Percentiles rank a stretch among this genome's conserved stretches.
These are phyloP conservation scores for Neurospora discreta DNA, from an alignment of 495 filamentous ascomycete species.

Conservation along the genomic window DNA sequence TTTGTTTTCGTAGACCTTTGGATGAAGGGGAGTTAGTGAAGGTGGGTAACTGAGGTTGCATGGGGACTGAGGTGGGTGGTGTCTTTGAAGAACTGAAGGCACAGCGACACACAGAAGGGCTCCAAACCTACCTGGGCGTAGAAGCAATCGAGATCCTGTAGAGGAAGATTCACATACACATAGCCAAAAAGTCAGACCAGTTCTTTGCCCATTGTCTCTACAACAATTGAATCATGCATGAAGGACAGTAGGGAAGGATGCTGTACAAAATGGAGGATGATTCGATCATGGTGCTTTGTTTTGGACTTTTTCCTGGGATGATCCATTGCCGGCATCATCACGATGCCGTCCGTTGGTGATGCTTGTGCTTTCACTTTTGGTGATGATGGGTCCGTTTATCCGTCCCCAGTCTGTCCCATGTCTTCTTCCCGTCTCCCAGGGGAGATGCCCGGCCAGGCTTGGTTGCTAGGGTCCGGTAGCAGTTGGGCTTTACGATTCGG, in stretches of 20 bases:
- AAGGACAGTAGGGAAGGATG: constrained; percentile 1
- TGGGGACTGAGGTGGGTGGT: neutral
- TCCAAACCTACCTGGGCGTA: constrained; percentile 70
- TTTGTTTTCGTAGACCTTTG: constrained; percentile 54
- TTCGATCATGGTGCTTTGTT: constrained; percentile 48
- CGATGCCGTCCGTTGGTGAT: neutral
- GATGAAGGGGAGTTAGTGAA: constrained; percentile 2
- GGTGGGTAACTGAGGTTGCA: neutral
- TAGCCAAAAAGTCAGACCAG: constrained; percentile 3
- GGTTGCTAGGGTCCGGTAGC: neutral
- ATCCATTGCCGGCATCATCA: neutral
- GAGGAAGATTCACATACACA: neutral
- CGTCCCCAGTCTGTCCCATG: neutral
- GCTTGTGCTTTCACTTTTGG: neutral
- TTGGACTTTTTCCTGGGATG: constrained; percentile 22
- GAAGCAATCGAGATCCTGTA: constrained; percentile 83
- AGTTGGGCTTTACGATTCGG: neutral
- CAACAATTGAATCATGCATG: neutral
- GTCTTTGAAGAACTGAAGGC: neutral
- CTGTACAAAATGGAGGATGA: constrained; percentile 74
- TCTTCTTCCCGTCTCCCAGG: neutral
- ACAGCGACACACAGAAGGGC: too few species aligned
- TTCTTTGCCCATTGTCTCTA: neutral
- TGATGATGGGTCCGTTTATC: neutral
- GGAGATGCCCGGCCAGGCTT: neutral